phyloP scores from a whole-genome alignment of 129 eudicot species.

The Oenanthe sinensis region DNA sequence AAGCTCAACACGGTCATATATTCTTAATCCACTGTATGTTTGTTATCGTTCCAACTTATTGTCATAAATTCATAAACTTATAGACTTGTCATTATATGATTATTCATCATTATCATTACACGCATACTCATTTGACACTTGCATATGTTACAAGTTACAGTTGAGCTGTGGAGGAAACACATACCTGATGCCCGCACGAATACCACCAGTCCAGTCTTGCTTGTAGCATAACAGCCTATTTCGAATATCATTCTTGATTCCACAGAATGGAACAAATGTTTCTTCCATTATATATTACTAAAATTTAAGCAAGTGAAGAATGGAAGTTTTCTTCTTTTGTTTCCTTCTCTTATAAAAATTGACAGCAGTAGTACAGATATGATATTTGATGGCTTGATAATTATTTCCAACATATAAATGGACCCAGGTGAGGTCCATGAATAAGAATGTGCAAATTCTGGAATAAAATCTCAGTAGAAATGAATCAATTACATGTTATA shows the following conservation, averaged over 20 bases:
- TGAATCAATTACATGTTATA: slow-evolving; percentile 16
- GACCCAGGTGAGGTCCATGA: slow-evolving; percentile 43
- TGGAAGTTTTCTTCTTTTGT: background rate
- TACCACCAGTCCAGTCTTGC: slow-evolving; percentile 91
- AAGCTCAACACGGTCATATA: slow-evolving; percentile 5
- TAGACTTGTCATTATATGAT: background rate
- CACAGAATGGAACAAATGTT: slow-evolving; percentile 91
- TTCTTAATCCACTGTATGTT: background rate
- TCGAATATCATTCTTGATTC: slow-evolving; percentile 89
- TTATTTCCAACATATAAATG: slow-evolving; percentile 14
- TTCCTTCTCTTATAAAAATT: slow-evolving; percentile 1
- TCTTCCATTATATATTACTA: slow-evolving; percentile 62
- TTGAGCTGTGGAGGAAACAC: slow-evolving; percentile 9
- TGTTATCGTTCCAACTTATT: background rate
- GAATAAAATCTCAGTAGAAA: slow-evolving; percentile 36
- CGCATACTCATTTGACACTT: background rate
- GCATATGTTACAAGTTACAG: background rate
- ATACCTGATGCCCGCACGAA: slow-evolving; percentile 90
- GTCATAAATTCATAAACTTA: background rate
- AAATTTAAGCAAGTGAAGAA: slow-evolving; percentile 12
- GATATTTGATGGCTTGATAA: slow-evolving; percentile 24
- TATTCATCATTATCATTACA: background rate
- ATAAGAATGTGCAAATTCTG: slow-evolving; percentile 21
- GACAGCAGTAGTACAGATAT: slow-evolving; percentile 11
- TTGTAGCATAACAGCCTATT: slow-evolving; percentile 87